phyloP scores from a whole-genome alignment of 106 monocot species.

The Dioscorea alata region DNA sequence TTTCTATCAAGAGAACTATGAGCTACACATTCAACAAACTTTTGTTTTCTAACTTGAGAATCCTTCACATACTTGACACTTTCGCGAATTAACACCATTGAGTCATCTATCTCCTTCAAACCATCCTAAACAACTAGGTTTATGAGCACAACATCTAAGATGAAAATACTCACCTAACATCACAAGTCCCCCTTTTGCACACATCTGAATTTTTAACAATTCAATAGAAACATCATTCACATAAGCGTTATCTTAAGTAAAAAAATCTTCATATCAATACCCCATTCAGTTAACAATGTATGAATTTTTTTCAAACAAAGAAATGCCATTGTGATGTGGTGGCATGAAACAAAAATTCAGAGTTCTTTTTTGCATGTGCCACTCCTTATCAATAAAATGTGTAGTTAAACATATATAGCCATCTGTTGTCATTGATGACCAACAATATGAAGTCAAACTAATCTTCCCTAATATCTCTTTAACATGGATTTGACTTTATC shows the following conservation, averaged over 20 bases:
- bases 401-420: constrained; percentile 5
- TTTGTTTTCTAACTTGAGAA: too few relatives aligned
- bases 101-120: neutral
- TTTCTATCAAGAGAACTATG: too few relatives aligned
- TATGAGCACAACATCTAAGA: constrained; percentile 6
- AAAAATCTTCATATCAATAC: constrained; percentile 1
- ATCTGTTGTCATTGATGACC: neutral
- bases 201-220: neutral
- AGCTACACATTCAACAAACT: too few relatives aligned
- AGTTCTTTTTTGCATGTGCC: too few relatives aligned
- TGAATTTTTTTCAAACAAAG: neutral
- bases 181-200: neutral
- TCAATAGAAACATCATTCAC: neutral
- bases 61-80: too few relatives aligned
- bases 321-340: neutral
- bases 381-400: neutral
- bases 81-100: neutral
- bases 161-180: neutral
- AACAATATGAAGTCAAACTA: constrained; percentile 8
- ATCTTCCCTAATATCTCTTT: neutral
- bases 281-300: neutral
- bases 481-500: neutral
- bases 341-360: neutral
- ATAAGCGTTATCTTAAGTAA: constrained; percentile 7
- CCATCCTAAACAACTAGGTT: constrained; percentile 8